Base-by-base conservation (phyloP, 2,329 filamentous ascomycete species). In the Incumbomyces delicatus region DNA sequence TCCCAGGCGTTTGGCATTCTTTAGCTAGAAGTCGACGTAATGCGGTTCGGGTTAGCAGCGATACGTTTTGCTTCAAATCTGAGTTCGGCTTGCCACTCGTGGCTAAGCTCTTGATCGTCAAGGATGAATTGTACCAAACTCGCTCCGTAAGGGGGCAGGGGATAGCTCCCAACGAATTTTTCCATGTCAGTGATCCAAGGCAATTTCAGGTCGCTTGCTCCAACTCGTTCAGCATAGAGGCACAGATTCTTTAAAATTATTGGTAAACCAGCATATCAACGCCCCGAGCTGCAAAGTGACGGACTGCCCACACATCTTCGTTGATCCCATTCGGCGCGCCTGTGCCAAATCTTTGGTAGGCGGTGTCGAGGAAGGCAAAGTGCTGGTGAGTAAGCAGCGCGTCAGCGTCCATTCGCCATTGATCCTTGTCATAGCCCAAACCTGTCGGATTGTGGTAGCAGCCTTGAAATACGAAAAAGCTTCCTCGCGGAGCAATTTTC, bases 371-470 rank as follows among this genome's bases (percentile, higher is more conserved):
- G 78, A 96, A 95, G 57, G 89, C 89, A 71, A 96, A 94, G 66
- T 94, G 86, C 55, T 79, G 80, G 74, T 86, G 92, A 61, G 78
- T 68, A 61, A 79, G 78, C 64, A 95, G 81, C 36, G 95, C 65
- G 37, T 76, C 70, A 43, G 89, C 87, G 50, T 96, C 78, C 68
- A 89, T 78, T 65, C 83, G 84, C 90, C 90, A 98, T 70, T 98
- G 90, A 48, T 89, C 85, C 57, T 83, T 75, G 41, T 85, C 94
- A 10, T 87, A 88, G 67, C 96, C 90, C 52, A 96, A 86, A 49
- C 90, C 90, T 1, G 90, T 98, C 29, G 90, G 90, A 72, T 98
- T 98, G 75, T 96, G 90, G 20, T 90, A 90, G 63, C 92, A 98
- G 49, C 87, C 87, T 67, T 95, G 90, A 32, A 95, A 77, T 61